Conservation (phyloP, 257 asterid species). For the Forsythia viridissima region DNA sequence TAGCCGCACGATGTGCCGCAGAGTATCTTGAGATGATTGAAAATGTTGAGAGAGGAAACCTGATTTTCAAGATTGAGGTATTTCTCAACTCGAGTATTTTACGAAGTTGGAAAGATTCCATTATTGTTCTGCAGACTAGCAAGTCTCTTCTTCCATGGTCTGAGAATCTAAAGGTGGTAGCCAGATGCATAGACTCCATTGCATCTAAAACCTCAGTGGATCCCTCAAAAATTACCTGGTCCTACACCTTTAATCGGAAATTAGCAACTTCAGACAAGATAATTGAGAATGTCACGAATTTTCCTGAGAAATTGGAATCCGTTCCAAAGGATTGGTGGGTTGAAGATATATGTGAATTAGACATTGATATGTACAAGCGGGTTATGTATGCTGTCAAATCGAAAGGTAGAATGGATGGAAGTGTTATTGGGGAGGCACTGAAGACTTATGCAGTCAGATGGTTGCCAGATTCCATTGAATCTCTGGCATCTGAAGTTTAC, state of each 20-base stretch:
- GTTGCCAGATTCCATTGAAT: constrained; percentile 81
- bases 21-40: constrained; percentile 94
- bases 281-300: constrained; percentile 40
- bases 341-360: constrained; percentile 86
- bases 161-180: constrained; percentile 69
- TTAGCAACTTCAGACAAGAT: constrained; percentile 46
- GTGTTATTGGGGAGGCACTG: constrained; percentile 72
- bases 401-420: constrained; percentile 75
- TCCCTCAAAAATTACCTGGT: constrained; percentile 79
- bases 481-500: constrained; percentile 69
- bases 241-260: constrained; percentile 74
- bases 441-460: constrained; percentile 79
- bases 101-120: constrained; percentile 92
- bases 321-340: constrained; percentile 94
- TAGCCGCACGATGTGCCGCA: constrained; percentile 83
- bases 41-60: constrained; percentile 78
- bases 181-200: constrained; percentile 78
- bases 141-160: constrained; percentile 81
- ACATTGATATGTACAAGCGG: constrained; percentile 70
- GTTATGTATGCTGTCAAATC: constrained; percentile 80
- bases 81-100: constrained; percentile 80
- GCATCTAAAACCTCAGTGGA: constrained; percentile 88
- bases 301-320: constrained; percentile 41
- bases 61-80: constrained; percentile 72
- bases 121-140: constrained; percentile 77